Evolutionary conservation across 1,139 yeast genomes (phyloP), one percentile per base, ranked within the genome.

Genomic region (Meyerozyma guilliermondii): DNA sequence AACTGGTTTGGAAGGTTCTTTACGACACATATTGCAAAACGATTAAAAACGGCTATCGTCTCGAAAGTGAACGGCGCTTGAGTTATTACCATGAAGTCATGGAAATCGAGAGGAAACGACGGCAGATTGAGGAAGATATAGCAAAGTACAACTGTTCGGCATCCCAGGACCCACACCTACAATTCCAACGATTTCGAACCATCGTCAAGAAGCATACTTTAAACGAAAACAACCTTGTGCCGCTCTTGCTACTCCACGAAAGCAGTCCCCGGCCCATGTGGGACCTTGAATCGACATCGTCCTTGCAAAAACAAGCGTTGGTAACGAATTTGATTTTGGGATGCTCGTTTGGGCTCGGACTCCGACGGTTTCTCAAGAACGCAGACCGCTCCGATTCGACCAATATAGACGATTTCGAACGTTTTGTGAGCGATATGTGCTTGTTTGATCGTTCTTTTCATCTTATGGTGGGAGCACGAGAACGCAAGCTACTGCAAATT

Each of bases 341-440:
- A 16, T 44, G 43, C 18, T 49, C 48, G 33, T 43, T 40, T 33
- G 34, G 49, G 11, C 30, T 46, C 10, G 36, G 22, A 11, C 29
- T 22, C 5, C 13, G 16, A 14, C 28, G 16, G 37, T 31, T 18
- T 16, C 27, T 39, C 18, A 28, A 10, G 18, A 16, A 22, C 31
- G 5, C 24, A 5, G 20, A 33, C 23, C 5, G 5, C 18, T 7
- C 37, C 5, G 29, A 22, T 23, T 24, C 37, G 16, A 17, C 27
- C n/a, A 17, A 34, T 14, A 20, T 31, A 8, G 37, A 39, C 22
- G 48, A 47, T 11, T 50, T 50, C 31, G 71, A 66, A 41, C 34
- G 43, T 22, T 51, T 64, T 36, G 63, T 65, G 62, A 58, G 62
- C 40, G 50, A 52, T 30, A 38, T 61, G 13, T 51, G 60, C 43